phyloP scores from a whole-genome alignment of 2,329 filamentous ascomycete genomes.

The Colletotrichum sp. region DNA sequence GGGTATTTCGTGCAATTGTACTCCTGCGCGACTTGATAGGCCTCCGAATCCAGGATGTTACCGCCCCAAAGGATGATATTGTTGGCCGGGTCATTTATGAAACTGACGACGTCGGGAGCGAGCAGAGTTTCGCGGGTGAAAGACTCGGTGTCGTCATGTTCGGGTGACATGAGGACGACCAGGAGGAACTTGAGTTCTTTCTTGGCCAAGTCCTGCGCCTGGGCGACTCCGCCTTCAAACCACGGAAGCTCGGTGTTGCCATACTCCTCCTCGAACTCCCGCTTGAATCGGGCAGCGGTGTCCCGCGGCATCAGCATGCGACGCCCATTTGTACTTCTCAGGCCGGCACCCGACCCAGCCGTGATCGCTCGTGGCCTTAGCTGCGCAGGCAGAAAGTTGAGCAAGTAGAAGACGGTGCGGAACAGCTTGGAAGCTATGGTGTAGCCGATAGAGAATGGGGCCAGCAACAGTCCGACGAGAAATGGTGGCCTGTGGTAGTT shows the following conservation, averaged over 20 bases:
- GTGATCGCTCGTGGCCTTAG: slow-evolving; percentile 61
- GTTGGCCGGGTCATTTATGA: slow-evolving; percentile 76
- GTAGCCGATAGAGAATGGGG: slow-evolving; percentile 82
- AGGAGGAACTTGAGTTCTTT: slow-evolving; percentile 89
- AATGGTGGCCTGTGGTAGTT: slow-evolving; percentile 74
- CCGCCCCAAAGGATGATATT: slow-evolving; percentile 92
- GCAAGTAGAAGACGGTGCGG: slow-evolving; percentile 76
- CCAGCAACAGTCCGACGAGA: slow-evolving; percentile 77
- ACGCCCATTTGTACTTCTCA: slow-evolving; percentile 70
- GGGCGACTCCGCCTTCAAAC: slow-evolving; percentile 87
- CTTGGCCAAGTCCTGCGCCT: slow-evolving; percentile 89
- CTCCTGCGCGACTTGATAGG: slow-evolving; percentile 89
- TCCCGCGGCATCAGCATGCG: slow-evolving; percentile 84
- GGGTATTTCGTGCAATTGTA: slow-evolving; percentile 92
- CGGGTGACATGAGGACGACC: slow-evolving; percentile 86
- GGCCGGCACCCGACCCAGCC: slow-evolving; percentile 55
- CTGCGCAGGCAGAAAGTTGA: slow-evolving; percentile 79
- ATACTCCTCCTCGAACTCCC: slow-evolving; percentile 96
- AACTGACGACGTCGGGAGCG: slow-evolving; percentile 73
- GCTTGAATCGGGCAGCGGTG: slow-evolving; percentile 84
- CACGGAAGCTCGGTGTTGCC: slow-evolving; percentile 76
- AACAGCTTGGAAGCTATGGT: slow-evolving; percentile 72
- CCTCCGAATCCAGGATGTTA: slow-evolving; percentile 90
- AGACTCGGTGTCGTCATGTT: slow-evolving; percentile 87
- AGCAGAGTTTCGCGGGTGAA: slow-evolving; percentile 87